Evolutionary conservation across 305 asterid species (phyloP).

Genomic region (Fraxinus baroniana): DNA sequence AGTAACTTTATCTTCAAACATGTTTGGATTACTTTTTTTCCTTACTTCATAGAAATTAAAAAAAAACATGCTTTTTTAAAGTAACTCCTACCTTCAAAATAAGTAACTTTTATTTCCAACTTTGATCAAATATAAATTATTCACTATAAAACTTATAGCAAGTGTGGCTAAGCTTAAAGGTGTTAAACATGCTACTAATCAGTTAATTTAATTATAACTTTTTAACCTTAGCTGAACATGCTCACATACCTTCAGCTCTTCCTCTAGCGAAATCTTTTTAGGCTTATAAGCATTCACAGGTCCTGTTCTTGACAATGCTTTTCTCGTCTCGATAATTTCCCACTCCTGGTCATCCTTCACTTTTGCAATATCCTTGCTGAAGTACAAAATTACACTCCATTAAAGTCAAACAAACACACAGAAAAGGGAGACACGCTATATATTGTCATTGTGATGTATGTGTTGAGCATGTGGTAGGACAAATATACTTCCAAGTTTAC

Average conservation of each 20-base stretch:
- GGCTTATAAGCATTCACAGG: slow-evolving; percentile 80
- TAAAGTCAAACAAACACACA: neutral
- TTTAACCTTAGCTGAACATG: neutral
- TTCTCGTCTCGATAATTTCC: slow-evolving; percentile 82
- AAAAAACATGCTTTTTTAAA: neutral
- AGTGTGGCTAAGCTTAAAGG: neutral
- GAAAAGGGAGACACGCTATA: neutral
- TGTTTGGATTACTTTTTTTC: neutral
- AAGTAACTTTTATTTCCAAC: neutral
- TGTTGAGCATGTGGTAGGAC: neutral
- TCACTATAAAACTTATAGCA: neutral
- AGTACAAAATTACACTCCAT: slow-evolving; percentile 26
- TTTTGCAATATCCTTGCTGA: slow-evolving; percentile 90
- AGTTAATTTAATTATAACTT: neutral
- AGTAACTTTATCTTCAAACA: neutral
- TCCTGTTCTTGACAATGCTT: slow-evolving; percentile 80
- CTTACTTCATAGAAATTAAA: neutral
- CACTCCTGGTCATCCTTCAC: slow-evolving; percentile 88
- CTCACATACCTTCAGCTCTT: slow-evolving; percentile 70
- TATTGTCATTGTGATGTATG: neutral
- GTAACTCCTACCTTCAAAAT: neutral
- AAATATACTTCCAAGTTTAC: neutral
- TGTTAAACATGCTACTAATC: neutral
- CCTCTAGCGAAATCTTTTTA: slow-evolving; percentile 68
- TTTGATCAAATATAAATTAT: neutral